Percentiles rank a stretch among this genome's conserved stretches.
phyloP scores from a whole-genome alignment of 2,329 filamentous ascomycete species.

The Hypoxylon sp. region DNA sequence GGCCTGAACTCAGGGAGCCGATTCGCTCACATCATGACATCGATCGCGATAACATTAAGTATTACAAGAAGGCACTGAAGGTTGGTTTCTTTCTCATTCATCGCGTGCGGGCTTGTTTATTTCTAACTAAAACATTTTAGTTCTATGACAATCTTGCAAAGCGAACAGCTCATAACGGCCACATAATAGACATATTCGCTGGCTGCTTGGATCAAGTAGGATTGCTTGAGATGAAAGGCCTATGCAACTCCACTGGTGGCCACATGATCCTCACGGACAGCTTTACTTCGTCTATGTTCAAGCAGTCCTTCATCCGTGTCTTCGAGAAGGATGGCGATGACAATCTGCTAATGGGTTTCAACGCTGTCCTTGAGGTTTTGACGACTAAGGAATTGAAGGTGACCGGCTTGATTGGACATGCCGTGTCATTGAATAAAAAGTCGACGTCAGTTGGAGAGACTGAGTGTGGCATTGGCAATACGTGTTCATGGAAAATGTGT shows the following conservation, averaged over 20 bases:
- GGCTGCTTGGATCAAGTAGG: conserved; percentile 98
- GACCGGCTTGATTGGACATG: conserved; percentile 96
- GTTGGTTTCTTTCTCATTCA: conserved; percentile 61
- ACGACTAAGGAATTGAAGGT: conserved; percentile 99
- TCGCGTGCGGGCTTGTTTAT: conserved; percentile 1
- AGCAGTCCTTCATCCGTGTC: conserved; percentile 95
- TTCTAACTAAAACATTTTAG: conserved; percentile 61
- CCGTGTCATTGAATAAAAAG: conserved; percentile 97
- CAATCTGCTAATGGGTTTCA: conserved; percentile 98
- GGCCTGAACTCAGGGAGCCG: conserved; percentile 93
- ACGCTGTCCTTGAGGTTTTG: conserved; percentile 93
- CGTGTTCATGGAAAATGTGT: conserved; percentile 99
- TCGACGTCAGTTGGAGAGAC: conserved; percentile 97
- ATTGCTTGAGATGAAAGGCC: conserved; percentile 96
- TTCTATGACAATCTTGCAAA: conserved; percentile 97
- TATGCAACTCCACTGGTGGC: conserved; percentile 95
- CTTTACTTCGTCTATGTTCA: conserved; percentile 99
- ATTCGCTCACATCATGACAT: conserved; percentile 99
- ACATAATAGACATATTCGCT: conserved; percentile 97
- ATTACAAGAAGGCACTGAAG: conserved; percentile 99
- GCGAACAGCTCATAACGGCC: conserved; percentile 94
- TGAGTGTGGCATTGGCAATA: conserved; percentile 98
- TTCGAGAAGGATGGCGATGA: conserved; percentile 98
- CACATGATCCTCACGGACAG: conserved; percentile 99
- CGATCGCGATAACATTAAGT: conserved; percentile 98